phyloP scores from a whole-genome alignment of 306 rosid species.

The Ochetophila trinervis region DNA sequence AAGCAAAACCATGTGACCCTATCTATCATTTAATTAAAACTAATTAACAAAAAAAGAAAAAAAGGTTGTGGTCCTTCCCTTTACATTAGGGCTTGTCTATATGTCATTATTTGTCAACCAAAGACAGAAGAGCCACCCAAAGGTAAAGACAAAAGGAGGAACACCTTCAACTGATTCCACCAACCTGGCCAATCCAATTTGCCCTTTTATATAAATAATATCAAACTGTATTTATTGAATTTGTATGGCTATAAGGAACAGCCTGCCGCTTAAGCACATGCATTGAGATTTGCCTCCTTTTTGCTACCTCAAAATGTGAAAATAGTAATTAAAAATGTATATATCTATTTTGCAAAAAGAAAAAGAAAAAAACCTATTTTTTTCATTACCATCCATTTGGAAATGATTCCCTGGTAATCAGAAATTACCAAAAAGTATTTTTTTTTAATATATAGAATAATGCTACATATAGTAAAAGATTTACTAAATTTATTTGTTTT shows the following conservation, averaged over 20 bases:
- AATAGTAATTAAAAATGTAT: too few relatives aligned
- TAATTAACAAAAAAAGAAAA: constrained; percentile 20
- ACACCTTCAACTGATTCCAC: constrained; percentile 60
- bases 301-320: constrained; percentile 2
- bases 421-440: too few relatives aligned
- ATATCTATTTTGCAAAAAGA: too few relatives aligned
- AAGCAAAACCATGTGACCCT: constrained; percentile 44
- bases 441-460: too few relatives aligned
- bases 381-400: too few relatives aligned
- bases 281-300: constrained; percentile 26
- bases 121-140: constrained; percentile 69
- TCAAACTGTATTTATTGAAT: constrained; percentile 19
- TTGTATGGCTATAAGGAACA: constrained; percentile 43
- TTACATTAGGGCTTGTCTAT: constrained; percentile 42
- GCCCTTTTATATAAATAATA: constrained; percentile 8
- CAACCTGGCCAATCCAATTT: constrained; percentile 45
- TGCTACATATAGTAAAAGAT: too few relatives aligned
- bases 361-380: too few relatives aligned
- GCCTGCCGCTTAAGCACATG: constrained; percentile 40
- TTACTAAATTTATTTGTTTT: too few relatives aligned
- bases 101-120: constrained; percentile 59
- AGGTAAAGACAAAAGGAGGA: constrained; percentile 63
- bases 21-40: constrained; percentile 23
- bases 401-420: too few relatives aligned
- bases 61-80: constrained; percentile 54